Conservation (phyloP, 331 rosid species). For the Arachis monticola region DNA sequence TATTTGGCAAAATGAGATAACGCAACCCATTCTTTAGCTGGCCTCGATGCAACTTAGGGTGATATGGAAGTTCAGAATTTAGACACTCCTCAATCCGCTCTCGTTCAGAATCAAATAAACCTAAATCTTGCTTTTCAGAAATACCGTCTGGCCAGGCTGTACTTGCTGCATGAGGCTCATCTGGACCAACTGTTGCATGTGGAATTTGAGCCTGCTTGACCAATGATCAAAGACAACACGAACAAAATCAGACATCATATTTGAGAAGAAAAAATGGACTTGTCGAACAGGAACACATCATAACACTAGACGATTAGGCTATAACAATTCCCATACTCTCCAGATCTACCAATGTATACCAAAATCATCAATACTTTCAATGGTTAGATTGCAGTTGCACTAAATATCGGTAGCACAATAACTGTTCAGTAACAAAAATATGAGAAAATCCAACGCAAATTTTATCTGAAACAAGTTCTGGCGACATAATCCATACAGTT, state of each 20-base stretch:
- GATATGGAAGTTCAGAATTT: conserved; percentile 76
- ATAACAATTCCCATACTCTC: conserved; percentile 31
- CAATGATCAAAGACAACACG: conserved; percentile 31
- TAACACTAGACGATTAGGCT: not conserved
- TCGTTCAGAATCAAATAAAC: conserved; percentile 56
- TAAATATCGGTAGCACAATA: conserved; percentile 12
- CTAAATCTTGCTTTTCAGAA: conserved; percentile 73
- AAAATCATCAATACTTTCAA: conserved; percentile 10
- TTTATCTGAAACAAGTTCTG: not conserved
- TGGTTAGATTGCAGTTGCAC: conserved; percentile 2
- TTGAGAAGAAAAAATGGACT: conserved; percentile 8
- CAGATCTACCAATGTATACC: conserved; percentile 7
- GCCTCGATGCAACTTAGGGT: conserved; percentile 88
- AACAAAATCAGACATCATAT: conserved; percentile 21
- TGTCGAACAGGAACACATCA: conserved; percentile 20
- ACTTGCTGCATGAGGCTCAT: conserved; percentile 95
- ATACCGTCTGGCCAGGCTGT: conserved; percentile 82
- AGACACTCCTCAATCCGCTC: conserved; percentile 69
- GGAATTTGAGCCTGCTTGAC: conserved; percentile 54
- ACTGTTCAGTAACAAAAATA: not conserved
- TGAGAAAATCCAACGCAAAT: conserved; percentile 14
- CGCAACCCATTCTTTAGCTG: conserved; percentile 85
- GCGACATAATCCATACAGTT: not conserved
- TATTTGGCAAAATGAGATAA: conserved; percentile 84
- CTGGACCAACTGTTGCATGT: conserved; percentile 84